Percentiles rank a stretch among this genome's conserved stretches.
Conservation (phyloP, 306 rosid species). For the Vachellia pachyceras region DNA sequence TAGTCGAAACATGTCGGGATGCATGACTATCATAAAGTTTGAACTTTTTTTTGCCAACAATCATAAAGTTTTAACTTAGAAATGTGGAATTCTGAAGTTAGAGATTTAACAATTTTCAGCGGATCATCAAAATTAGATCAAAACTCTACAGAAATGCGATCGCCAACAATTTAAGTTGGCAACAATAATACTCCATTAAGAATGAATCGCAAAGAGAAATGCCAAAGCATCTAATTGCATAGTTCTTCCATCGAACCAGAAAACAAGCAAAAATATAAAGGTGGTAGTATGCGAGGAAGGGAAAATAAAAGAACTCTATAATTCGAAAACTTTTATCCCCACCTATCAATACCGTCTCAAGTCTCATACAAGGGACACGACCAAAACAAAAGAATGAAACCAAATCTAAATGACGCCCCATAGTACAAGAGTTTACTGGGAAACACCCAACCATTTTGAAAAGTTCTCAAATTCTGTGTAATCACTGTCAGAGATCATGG, state of each 20-base stretch:
- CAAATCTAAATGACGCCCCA: conserved; percentile 34
- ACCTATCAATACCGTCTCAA: conserved; percentile 28
- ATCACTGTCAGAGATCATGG: conserved; percentile 70
- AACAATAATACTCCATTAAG: neutral
- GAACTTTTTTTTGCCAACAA: no score
- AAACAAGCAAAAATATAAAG: neutral
- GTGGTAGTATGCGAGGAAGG: neutral
- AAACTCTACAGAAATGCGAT: neutral
- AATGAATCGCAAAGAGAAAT: conserved; percentile 23
- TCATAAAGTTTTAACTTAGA: neutral
- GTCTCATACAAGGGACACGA: conserved; percentile 19
- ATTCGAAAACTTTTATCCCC: conserved; percentile 14
- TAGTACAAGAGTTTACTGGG: conserved; percentile 47
- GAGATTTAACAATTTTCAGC: neutral
- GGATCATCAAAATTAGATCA: neutral
- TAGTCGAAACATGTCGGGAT: neutral
- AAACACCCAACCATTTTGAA: conserved; percentile 69
- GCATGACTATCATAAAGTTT: neutral
- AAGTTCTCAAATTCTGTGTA: conserved; percentile 67
- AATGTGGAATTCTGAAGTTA: neutral
- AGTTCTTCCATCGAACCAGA: neutral
- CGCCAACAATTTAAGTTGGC: neutral
- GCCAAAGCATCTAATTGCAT: conserved; percentile 29
- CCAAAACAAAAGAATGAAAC: conserved; percentile 28
- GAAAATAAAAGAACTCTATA: conserved; percentile 9